Evolutionary conservation across 2,329 filamentous ascomycete species (phyloP), one percentile per base, ranked within the genome.

Genomic region (Niveomyces coronatus): DNA sequence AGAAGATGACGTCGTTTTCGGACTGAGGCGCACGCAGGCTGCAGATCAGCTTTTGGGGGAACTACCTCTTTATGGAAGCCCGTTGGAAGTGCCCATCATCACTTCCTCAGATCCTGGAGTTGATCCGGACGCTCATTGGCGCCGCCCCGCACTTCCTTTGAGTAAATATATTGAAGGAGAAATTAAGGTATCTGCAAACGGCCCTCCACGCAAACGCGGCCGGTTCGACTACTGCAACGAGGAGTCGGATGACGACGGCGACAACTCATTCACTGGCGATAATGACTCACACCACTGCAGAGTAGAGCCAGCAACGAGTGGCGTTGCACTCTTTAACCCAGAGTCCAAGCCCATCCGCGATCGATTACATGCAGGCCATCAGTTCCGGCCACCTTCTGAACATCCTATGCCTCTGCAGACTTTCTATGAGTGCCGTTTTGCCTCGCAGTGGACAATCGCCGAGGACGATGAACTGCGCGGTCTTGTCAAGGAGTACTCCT

Each of bases 321-420:
- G 85, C 43, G 85, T 95, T 41, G 88, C 89, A 2, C 65, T 98
- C 1, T 98, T 98, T 61, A 79, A 85, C 45, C 79, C 85, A 0
- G 85, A 94, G 43, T 89, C 93, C 64, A 93, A 89, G 57, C 74
- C 80, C 39, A 87, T 95, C 28, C 77, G 89, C 41, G 89, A 96
- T 54, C 75, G 91, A 13, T 74, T 98, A 5, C 86, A 95, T 54
- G 85, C 86, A 9, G 84, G 85, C 8, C 88, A 95, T 57, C 85
- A 89, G 45, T 96, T 98, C 66, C 74, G 88, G 39, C 91, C 91
- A 13, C 91, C 91, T 1, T 87, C 85, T 0, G 89, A 96, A 55
- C 81, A 87, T 54, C 74, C 77, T 0, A 96, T 96, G 88, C 91
- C 91, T 1, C 75, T 81, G 2, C 82, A 89, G 48, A 78, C 73